Evolutionary conservation across 2,329 filamentous ascomycete species (phyloP), one percentile per base, ranked within the genome.

Genomic region (Scedosporium dehoogii): DNA sequence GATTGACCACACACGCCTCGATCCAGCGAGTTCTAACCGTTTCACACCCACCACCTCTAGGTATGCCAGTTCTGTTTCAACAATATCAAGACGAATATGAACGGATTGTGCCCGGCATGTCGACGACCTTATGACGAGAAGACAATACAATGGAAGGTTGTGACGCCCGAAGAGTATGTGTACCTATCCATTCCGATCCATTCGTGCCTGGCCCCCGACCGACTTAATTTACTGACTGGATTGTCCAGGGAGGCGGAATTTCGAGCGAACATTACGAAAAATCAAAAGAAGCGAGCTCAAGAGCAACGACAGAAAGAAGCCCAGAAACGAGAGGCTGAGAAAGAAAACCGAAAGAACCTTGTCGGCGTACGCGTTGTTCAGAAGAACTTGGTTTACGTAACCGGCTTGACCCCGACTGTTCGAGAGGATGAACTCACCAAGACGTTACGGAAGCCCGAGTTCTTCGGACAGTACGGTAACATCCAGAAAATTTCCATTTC

Each of bases 31-130:
- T 21, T 56, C 38, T 23, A 33, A 51, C 27, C 46, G 14, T 18
- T 23, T 27, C 48, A 27, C 27, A 5, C 42, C 60, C 33, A 18
- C 12, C 10, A 12, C 6, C 33, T 44, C n/a, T 55, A 97, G 92
- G 93, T 99, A 74, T 99, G 94, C 76, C 96, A 99, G 80, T 99
- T 99, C 77, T 99, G 94, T 78, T 99, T 93, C 80, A 97, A 99
- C 78, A 99, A 97, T 74, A 96, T 99, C 74, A 96, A 96, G 78
- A 96, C 90, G 69, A 97, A 97, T 70, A 92, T 96, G 84, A 97
- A 97, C 73, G 92, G 93, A 42, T 83, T 97, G 63, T 99, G 94
- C 75, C 94, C 94, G n/a, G 96, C 96, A 68, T 99, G 94, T 74
- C 86, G 94, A 76, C 85, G 94, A 73, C 89, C 91, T 5, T 99